Evolutionary conservation across 2,329 filamentous ascomycete genomes (phyloP).

Genomic region (Aspergillus pseudonomiae): DNA sequence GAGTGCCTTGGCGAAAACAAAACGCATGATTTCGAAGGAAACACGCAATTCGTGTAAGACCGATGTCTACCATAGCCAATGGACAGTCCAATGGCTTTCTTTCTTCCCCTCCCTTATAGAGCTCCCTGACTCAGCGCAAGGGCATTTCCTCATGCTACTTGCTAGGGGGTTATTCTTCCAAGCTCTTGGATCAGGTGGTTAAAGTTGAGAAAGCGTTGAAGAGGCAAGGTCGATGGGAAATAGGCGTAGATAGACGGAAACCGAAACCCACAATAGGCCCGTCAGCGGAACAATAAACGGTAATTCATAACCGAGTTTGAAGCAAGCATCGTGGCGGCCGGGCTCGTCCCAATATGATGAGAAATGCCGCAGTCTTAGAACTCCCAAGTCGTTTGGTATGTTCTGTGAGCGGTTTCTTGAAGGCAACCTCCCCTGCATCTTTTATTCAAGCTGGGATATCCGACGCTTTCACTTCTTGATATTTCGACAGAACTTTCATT

Average conservation of each 20-base stretch:
- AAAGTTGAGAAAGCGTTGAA: neutral
- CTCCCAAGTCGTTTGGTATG: neutral
- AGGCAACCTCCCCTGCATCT: neutral
- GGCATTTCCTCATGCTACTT: neutral
- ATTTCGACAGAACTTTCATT: conserved; percentile 46
- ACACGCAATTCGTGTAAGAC: neutral
- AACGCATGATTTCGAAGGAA: neutral
- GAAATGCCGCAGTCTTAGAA: neutral
- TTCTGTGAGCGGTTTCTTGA: neutral
- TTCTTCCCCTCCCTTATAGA: neutral
- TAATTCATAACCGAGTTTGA: neutral
- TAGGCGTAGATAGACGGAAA: neutral
- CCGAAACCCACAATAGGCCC: neutral
- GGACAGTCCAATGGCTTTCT: neutral
- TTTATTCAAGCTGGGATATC: conserved; percentile 19
- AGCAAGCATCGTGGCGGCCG: neutral
- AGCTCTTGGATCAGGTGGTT: neutral
- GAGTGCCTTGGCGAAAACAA: neutral
- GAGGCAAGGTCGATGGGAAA: neutral
- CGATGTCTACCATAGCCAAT: neutral
- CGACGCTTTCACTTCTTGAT: conserved; percentile 41
- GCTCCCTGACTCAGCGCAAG: neutral
- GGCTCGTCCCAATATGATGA: neutral
- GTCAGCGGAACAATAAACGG: neutral
- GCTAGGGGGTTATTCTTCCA: neutral